Conservation (phyloP, 768 basidiomycete species). For the Termitomyces sp. region DNA sequence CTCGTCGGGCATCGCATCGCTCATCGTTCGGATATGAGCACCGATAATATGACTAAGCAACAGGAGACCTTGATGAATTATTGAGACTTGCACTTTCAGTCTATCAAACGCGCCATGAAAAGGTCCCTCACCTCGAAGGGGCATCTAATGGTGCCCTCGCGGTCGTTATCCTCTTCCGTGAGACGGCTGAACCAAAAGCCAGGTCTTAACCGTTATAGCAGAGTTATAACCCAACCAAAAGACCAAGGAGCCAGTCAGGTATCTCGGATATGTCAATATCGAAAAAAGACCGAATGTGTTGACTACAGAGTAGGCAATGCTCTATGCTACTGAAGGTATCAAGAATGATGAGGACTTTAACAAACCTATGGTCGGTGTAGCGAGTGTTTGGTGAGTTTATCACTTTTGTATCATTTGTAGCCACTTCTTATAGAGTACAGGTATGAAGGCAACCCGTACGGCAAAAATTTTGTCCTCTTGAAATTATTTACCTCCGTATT, state of each 20-base stretch:
- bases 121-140: conserved; percentile 20
- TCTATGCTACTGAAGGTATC: conserved; percentile 97
- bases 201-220: conserved; percentile 69
- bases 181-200: conserved; percentile 35
- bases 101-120: conserved; percentile 18
- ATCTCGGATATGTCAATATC: conserved; percentile 10
- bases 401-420: conserved; percentile 2
- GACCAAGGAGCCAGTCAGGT: conserved; percentile 95
- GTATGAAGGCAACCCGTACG: conserved; percentile 98
- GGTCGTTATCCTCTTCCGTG: conserved; percentile 36
- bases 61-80: not conserved
- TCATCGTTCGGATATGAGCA: conserved; percentile 12
- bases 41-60: conserved; percentile 18
- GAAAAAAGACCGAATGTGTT: not conserved
- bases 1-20: not conserved
- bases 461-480: conserved; percentile 29
- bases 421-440: conserved; percentile 37
- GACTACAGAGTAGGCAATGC: conserved; percentile 73
- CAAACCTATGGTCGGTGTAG: conserved; percentile 97
- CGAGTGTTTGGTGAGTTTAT: conserved; percentile 82
- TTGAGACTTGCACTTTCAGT: not conserved
- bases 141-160: conserved; percentile 26
- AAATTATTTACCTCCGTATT: conserved; percentile 6
- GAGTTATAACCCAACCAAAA: conserved; percentile 85
- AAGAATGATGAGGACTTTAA: conserved; percentile 77